phyloP scores from a whole-genome alignment of 768 basidiomycete species.

The Auriscalpium orientale region DNA sequence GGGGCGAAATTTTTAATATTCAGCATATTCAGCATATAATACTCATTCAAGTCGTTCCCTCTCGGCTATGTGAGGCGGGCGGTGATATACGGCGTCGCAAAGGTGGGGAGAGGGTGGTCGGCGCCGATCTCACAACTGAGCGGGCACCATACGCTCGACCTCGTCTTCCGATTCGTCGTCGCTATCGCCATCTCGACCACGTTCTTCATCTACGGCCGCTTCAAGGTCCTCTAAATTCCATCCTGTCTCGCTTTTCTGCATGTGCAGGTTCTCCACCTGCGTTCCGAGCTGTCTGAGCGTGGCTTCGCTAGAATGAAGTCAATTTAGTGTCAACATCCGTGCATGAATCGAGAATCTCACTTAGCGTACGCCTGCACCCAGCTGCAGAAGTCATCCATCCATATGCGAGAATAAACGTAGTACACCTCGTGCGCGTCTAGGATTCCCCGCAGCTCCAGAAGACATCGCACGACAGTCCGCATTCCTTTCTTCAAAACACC shows the following conservation, averaged over 20 bases:
- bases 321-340: background rate
- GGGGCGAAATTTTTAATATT: no score
- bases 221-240: conserved; percentile 72
- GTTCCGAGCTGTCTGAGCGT: conserved; percentile 39
- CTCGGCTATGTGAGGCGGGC: no score
- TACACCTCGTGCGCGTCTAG: conserved; percentile 81
- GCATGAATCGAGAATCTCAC: conserved; percentile 33
- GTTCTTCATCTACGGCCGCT: conserved; percentile 34
- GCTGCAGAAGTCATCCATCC: conserved; percentile 80
- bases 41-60: no score
- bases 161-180: conserved; percentile 38
- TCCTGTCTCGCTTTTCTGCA: conserved; percentile 51
- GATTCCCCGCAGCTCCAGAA: conserved; percentile 66
- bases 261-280: conserved; percentile 29
- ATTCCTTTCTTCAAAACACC: conserved; percentile 50
- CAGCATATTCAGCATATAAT: no score
- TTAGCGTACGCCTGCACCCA: conserved; percentile 68
- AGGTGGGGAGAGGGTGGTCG: no score
- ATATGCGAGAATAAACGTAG: conserved; percentile 82
- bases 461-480: conserved; percentile 52
- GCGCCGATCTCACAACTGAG: background rate
- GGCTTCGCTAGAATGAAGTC: conserved; percentile 41
- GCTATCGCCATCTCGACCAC: conserved; percentile 47
- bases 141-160: conserved; percentile 1
- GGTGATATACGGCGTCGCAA: no score